Base-by-base conservation (phyloP, 768 basidiomycete genomes). In the Psilocybe cyanescens region DNA sequence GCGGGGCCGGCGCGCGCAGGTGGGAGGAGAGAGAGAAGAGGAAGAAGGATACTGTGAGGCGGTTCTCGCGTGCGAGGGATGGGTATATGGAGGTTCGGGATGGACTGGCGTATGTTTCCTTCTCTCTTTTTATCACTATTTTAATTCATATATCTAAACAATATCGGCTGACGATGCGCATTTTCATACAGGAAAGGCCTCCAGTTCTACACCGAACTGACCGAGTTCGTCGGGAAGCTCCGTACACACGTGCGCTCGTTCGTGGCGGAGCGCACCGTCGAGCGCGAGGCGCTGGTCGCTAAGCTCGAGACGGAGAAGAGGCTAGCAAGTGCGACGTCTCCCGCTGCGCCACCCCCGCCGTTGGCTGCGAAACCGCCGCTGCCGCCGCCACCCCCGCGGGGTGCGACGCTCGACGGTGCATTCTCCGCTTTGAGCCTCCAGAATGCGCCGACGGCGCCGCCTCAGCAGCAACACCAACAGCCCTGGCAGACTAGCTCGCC, bases 81-180 rank as follows among this genome's bases (percentile, higher is more conserved):
- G 84, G 85, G 6, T 98, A 95, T 71, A 87, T 88, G 80, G 93
- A 97, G 73, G 89, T 95, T 35, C 81, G 90, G 6, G 90, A 91
- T 71, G 95, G 95, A 14, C 71, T 96, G 46, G 86, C 86, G 19
- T 93, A 71, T 62, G 91, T 87, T 49, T 60, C 37, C n/a, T 41
- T 55, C 58, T 30, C 33, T 39, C 45, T 65, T 24, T 45, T 24
- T 46, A 63, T 59, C 1, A 19, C 1, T 19, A 19, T 19, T n/a
- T n/a, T n/a, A 19, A 19, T 19, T 19, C 19, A 19, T 19, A 19
- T 1, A 24, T 24, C 2, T 1, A 24, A 24, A 24, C 24, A 24
- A 24, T 1, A 24, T 2, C 24, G 24, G 24, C 24, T 2, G 24
- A 24, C 24, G 24, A 24, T 24, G 2, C 24, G 24, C 24, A 2